Evolutionary conservation across 2,329 filamentous ascomycete genomes (phyloP).

Genomic region (Arthrocladium fulminans): DNA sequence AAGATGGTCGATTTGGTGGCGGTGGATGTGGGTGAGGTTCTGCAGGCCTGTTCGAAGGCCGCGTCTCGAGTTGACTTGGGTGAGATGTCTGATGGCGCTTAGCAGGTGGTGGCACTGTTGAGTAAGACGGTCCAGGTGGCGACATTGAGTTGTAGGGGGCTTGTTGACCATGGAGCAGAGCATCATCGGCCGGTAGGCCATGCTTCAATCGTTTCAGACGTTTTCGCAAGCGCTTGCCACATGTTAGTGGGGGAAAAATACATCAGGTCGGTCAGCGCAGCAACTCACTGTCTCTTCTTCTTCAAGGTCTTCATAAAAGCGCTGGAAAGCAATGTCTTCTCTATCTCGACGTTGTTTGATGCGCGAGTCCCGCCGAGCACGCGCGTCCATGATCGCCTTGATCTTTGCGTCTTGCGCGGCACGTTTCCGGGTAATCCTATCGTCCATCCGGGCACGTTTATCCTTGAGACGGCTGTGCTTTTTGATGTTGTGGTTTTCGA

Average conservation of each 20-base stretch:
- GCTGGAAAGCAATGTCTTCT: conserved; percentile 20
- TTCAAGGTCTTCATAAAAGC: conserved; percentile 18
- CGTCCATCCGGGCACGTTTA: conserved; percentile 21
- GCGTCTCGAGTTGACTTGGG: conserved; percentile 18
- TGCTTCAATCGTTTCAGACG: conserved; percentile 22
- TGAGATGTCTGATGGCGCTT: conserved; percentile 22
- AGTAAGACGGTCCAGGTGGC: conserved; percentile 16
- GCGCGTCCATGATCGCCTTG: conserved; percentile 19
- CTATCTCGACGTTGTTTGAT: conserved; percentile 17
- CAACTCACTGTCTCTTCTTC: conserved; percentile 20
- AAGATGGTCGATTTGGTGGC: conserved; percentile 7
- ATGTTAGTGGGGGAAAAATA: conserved; percentile 5
- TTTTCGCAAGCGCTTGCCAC: conserved; percentile 17
- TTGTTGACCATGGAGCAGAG: conserved; percentile 9
- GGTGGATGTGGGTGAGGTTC: conserved; percentile 5
- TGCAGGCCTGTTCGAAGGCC: conserved; percentile 10
- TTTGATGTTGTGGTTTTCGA: conserved; percentile 20
- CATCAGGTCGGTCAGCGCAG: no score
- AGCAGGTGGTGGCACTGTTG: conserved; percentile 21
- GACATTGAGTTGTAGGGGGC: conserved; percentile 17
- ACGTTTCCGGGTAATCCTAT: conserved; percentile 19
- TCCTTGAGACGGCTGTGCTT: conserved; percentile 19
- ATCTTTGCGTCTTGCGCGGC: conserved; percentile 20
- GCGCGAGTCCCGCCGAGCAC: conserved; percentile 18
- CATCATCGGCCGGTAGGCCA: conserved; percentile 21